phyloP scores from a whole-genome alignment of 495 filamentous ascomycete species.

The Hyaloscypha hepaticicola region DNA sequence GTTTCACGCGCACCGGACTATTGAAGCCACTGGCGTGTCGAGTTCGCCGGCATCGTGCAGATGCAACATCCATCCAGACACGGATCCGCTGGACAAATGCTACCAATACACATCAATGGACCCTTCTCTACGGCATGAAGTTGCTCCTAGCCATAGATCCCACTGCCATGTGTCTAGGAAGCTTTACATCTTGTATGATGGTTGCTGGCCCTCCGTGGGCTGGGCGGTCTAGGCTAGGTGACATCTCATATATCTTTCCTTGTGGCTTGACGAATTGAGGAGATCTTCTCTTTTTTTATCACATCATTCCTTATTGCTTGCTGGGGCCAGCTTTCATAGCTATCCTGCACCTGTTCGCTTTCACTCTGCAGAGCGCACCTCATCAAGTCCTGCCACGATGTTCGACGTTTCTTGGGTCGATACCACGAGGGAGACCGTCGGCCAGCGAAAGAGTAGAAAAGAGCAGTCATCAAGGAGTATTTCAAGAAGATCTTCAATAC shows the following conservation, averaged over 20 bases:
- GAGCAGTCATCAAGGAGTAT: slow-evolving; percentile 8
- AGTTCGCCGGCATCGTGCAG: not conserved
- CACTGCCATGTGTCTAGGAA: not conserved
- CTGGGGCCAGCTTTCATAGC: not conserved
- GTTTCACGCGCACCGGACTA: not conserved
- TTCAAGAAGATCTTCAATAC: slow-evolving; percentile 26
- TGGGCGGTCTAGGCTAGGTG: not conserved
- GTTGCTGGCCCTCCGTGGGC: slow-evolving; percentile 1
- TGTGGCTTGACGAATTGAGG: not conserved
- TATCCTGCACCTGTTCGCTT: not conserved
- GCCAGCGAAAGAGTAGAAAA: slow-evolving; percentile 34
- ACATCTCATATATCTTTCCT: slow-evolving; percentile 4
- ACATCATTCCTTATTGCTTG: not conserved
- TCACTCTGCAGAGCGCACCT: not conserved
- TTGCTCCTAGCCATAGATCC: not conserved
- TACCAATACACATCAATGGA: not conserved
- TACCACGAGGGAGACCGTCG: slow-evolving; percentile 44
- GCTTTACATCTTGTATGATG: not conserved
- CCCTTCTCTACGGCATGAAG: not conserved
- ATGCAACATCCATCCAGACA: not conserved
- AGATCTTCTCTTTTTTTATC: not conserved
- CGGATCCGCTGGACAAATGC: not conserved
- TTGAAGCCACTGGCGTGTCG: slow-evolving; percentile 2
- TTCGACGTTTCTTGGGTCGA: slow-evolving; percentile 55
- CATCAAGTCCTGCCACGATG: slow-evolving; percentile 34